phyloP scores from a whole-genome alignment of 352 stramenopile genomes.

The Phytophthora crassamura region DNA sequence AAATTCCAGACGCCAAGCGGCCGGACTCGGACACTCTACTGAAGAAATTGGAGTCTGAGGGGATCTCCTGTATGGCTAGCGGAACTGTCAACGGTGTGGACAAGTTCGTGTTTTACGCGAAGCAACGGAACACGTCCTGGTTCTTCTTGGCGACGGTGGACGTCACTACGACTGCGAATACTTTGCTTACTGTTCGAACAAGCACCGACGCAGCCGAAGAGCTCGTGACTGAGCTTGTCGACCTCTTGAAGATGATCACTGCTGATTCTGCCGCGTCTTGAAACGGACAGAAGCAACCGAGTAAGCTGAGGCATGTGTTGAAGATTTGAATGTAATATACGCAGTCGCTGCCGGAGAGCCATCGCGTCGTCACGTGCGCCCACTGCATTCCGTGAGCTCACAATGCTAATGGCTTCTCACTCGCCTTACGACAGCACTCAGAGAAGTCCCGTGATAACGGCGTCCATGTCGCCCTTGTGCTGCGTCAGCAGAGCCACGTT shows the following conservation, averaged over 20 bases:
- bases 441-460: constrained; percentile 65
- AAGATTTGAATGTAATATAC: constrained; percentile 43
- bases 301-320: constrained; percentile 8
- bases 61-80: constrained; percentile 76
- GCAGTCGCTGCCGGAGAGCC: constrained; percentile 17
- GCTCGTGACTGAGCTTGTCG: constrained; percentile 54
- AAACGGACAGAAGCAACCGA: constrained; percentile 1
- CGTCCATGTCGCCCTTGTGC: constrained; percentile 69
- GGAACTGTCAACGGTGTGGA: constrained; percentile 69
- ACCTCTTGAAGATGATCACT: constrained; percentile 39
- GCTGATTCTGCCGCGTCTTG: constrained; percentile 10
- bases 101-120: constrained; percentile 84
- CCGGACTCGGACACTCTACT: constrained; percentile 44
- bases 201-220: constrained; percentile 55
- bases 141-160: constrained; percentile 69
- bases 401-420: constrained; percentile 3
- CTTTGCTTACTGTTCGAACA: constrained; percentile 52
- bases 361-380: constrained; percentile 2
- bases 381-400: constrained; percentile 20
- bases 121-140: constrained; percentile 51
- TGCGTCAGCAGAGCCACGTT: constrained; percentile 65
- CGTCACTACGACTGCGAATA: constrained; percentile 43
- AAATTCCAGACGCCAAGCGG: constrained; percentile 24
- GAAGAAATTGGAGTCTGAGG: constrained; percentile 46
- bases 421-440: constrained; percentile 26